Conservation (phyloP, 2,329 filamentous ascomycete species). For the Emergomyces orientalis region DNA sequence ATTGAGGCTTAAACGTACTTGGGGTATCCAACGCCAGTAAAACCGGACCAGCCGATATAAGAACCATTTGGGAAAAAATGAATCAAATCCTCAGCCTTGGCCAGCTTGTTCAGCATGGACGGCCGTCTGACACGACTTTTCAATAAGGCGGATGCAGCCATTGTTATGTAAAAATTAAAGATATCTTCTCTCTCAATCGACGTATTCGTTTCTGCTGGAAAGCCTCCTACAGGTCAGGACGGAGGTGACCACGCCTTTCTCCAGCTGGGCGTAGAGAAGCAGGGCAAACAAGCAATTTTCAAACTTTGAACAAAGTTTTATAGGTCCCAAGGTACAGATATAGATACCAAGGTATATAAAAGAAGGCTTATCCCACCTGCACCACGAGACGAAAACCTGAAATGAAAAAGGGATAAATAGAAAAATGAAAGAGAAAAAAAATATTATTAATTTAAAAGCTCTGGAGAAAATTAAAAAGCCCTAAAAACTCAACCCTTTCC, state of each 20-base stretch:
- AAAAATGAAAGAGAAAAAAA: neutral
- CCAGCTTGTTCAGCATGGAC: conserved; percentile 70
- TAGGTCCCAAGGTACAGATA: neutral
- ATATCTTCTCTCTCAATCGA: neutral
- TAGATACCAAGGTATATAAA: neutral
- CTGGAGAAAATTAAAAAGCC: neutral
- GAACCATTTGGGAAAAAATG: conserved; percentile 71
- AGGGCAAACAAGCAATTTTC: neutral
- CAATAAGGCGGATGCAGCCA: conserved; percentile 58
- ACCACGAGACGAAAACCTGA: neutral
- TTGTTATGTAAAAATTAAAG: neutral
- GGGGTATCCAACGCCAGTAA: conserved; percentile 82
- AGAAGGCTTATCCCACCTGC: neutral
- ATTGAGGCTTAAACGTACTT: conserved; percentile 49
- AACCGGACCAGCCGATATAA: conserved; percentile 88
- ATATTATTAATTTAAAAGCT: neutral
- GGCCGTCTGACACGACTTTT: conserved; percentile 66
- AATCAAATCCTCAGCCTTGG: conserved; percentile 68
- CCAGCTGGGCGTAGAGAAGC: neutral
- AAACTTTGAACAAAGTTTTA: neutral
- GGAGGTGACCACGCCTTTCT: neutral
- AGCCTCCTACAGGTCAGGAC: neutral
- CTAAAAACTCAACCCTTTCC: neutral
- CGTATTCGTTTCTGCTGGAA: neutral
- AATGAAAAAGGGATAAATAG: neutral